These are phyloP conservation scores for Malassezia nana DNA, from an alignment of 1,284 basidiomycete species.

Conservation along the genomic window DNA sequence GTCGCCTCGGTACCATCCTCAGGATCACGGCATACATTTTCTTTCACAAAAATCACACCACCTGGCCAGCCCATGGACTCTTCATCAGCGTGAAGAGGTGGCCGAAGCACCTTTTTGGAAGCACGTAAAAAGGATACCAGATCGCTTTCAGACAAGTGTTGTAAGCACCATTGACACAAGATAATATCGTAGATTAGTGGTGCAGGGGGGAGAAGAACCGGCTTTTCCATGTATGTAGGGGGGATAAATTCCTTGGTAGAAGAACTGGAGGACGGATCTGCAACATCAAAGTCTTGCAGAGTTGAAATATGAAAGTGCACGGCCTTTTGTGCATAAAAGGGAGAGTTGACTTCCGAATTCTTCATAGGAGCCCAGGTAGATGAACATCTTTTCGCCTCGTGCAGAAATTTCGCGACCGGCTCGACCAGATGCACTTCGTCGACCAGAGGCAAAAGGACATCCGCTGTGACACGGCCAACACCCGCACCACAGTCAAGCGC, in stretches of 20 bases:
- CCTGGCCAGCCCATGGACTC: slow-evolving; percentile 1
- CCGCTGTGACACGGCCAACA: slow-evolving; percentile 41
- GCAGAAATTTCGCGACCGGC: slow-evolving; percentile 42
- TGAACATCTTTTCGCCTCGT: slow-evolving; percentile 32
- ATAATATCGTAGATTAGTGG: slow-evolving; percentile 38
- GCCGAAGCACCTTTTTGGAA: slow-evolving; percentile 25
- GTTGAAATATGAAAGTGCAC: slow-evolving; percentile 42
- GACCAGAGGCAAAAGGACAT: slow-evolving; percentile 38
- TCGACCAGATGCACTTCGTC: slow-evolving; percentile 47
- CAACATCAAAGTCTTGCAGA: slow-evolving; percentile 38
- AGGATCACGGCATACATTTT: slow-evolving; percentile 41
- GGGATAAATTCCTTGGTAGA: neutral
- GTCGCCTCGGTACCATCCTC: slow-evolving; percentile 38
- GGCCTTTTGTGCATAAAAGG: slow-evolving; percentile 37
- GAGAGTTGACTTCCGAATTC: slow-evolving; percentile 24
- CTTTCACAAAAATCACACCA: slow-evolving; percentile 44
- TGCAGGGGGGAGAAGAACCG: slow-evolving; percentile 7
- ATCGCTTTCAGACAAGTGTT: slow-evolving; percentile 44
- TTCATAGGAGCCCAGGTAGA: slow-evolving; percentile 27
- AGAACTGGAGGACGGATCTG: slow-evolving; percentile 21
- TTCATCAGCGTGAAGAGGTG: neutral
- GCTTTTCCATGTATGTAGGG: slow-evolving; percentile 6
- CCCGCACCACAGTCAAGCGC: slow-evolving; percentile 46
- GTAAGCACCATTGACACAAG: slow-evolving; percentile 46
- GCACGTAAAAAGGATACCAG: slow-evolving; percentile 35